Evolutionary conservation across 108 stramenopile species (phyloP).

Genomic region (Cyclotella cryptica): DNA sequence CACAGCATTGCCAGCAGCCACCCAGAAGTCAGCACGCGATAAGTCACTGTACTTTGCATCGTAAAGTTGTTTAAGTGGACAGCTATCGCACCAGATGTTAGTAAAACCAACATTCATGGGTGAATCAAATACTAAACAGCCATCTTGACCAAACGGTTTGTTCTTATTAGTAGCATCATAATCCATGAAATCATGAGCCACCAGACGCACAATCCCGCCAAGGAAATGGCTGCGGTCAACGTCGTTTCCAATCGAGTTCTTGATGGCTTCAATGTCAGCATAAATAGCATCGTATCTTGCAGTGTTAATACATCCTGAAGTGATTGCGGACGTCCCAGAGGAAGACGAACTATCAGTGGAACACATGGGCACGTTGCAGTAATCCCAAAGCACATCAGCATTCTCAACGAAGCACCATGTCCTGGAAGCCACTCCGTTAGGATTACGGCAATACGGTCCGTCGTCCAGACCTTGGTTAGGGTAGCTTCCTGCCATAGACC

Average conservation of each 20-base stretch:
- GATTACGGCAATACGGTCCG: constrained; percentile 39
- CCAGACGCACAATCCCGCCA: constrained; percentile 41
- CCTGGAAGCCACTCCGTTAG: constrained; percentile 10
- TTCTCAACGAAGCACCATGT: constrained; percentile 43
- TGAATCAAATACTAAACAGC: constrained; percentile 36
- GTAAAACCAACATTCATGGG: constrained; percentile 33
- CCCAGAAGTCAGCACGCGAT: constrained; percentile 52
- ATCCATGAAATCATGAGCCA: constrained; percentile 58
- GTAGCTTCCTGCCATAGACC: constrained; percentile 23
- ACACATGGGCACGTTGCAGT: constrained; percentile 32
- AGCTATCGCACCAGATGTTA: constrained; percentile 33
- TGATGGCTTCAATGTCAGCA: constrained; percentile 23
- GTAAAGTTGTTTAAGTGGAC: constrained; percentile 18
- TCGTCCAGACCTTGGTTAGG: constrained; percentile 40
- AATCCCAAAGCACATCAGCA: constrained; percentile 28
- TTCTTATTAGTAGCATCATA: constrained; percentile 17
- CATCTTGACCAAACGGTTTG: constrained; percentile 41
- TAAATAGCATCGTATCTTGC: constrained; percentile 37
- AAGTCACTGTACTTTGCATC: constrained; percentile 24
- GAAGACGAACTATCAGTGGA: background rate
- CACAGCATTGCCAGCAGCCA: constrained; percentile 39
- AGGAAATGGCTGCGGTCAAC: constrained; percentile 27
- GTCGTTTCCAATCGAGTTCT: constrained; percentile 30
- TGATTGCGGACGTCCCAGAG: background rate
- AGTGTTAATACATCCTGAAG: constrained; percentile 20